These are phyloP conservation scores for Fomitopsis pulvina DNA, from an alignment of 768 basidiomycete genomes.

Conservation along the genomic window DNA sequence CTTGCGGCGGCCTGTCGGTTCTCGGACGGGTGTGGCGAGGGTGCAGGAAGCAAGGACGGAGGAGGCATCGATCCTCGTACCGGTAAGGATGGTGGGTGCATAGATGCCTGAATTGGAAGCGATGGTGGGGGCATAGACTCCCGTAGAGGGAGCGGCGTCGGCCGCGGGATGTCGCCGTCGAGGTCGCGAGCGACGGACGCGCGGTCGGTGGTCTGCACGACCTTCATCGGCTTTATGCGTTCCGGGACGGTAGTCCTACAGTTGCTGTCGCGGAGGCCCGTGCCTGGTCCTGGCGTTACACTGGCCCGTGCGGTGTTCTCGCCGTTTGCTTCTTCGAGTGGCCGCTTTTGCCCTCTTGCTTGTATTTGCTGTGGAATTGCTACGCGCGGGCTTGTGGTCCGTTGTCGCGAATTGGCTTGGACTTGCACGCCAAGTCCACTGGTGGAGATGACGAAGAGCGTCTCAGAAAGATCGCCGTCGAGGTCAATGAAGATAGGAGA, in stretches of 20 bases:
- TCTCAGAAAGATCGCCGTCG: constrained; percentile 57
- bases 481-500: constrained; percentile 74
- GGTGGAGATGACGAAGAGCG: constrained; percentile 75
- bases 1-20: constrained; percentile 9
- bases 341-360: constrained; percentile 32
- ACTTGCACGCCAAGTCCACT: constrained; percentile 25
- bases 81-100: constrained; percentile 24
- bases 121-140: constrained; percentile 22
- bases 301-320: neutral
- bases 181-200: constrained; percentile 17
- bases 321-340: constrained; percentile 30
- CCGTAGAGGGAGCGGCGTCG: neutral
- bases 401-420: no score
- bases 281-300: neutral
- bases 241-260: neutral
- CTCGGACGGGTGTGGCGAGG: constrained; percentile 10
- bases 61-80: constrained; percentile 8
- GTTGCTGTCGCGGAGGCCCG: neutral
- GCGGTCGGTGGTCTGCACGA: constrained; percentile 32
- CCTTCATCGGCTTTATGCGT: constrained; percentile 45
- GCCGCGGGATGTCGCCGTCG: neutral
- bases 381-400: no score
- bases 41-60: constrained; percentile 6
- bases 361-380: neutral
- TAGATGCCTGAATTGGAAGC: no score